A percentile compares a stretch with the other conserved stretches of the same genome.
phyloP scores from a whole-genome alignment of 78 protist species.

The Dictyostelium firmibasis region DNA sequence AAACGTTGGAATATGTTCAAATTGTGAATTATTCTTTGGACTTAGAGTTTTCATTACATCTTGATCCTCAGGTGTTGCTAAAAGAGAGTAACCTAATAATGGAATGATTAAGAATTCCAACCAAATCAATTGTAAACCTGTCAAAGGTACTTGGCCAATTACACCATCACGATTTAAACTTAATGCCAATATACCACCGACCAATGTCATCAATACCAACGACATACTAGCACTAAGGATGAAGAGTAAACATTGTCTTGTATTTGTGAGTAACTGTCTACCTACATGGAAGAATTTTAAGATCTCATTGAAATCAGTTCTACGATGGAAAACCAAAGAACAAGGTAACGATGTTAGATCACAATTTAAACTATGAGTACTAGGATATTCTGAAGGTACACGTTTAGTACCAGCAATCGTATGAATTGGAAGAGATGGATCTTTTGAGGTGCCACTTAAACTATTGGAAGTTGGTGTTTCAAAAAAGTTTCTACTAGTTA shows the following conservation, averaged over 20 bases:
- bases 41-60: slow-evolving; percentile 57
- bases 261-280: slow-evolving; percentile 72
- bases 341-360: slow-evolving; percentile 76
- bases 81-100: slow-evolving; percentile 39
- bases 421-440: slow-evolving; percentile 5
- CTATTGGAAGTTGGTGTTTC: slow-evolving; percentile 22
- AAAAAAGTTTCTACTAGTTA: slow-evolving; percentile 65
- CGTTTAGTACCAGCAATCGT: slow-evolving; percentile 6
- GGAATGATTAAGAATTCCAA: slow-evolving; percentile 67
- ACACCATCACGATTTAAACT: slow-evolving; percentile 20
- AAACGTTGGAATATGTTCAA: slow-evolving; percentile 73
- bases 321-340: slow-evolving; percentile 73
- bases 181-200: slow-evolving; percentile 54
- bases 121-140: slow-evolving; percentile 78
- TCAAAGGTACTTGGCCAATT: slow-evolving; percentile 58
- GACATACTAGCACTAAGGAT: slow-evolving; percentile 59
- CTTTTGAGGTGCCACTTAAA: slow-evolving; percentile 3
- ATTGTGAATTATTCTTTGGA: slow-evolving; percentile 61
- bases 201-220: slow-evolving; percentile 65
- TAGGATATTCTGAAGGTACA: slow-evolving; percentile 60
- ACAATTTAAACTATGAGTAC: slow-evolving; percentile 63
- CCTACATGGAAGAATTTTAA: slow-evolving; percentile 77
- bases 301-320: slow-evolving; percentile 76
- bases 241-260: slow-evolving; percentile 54
- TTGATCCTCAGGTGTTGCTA: slow-evolving; percentile 50